phyloP scores from a whole-genome alignment of 495 filamentous ascomycete genomes.

The Annulohypoxylon stygium region DNA sequence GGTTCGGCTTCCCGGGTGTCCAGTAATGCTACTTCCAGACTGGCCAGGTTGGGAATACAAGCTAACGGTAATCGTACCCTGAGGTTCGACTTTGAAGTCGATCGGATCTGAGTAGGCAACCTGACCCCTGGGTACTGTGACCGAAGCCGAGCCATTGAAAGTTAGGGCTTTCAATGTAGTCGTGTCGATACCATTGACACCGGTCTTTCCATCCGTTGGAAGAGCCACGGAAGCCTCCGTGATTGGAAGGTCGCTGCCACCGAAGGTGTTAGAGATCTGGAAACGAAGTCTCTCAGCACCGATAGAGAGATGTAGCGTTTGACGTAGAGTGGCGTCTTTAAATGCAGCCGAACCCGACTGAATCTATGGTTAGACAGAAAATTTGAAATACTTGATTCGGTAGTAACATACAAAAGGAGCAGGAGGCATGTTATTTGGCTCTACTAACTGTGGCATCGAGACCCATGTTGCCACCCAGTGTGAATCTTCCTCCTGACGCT shows the following conservation, averaged over 20 bases:
- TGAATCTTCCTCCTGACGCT: constrained; percentile 49
- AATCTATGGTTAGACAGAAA: constrained; percentile 15
- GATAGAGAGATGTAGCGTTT: constrained; percentile 73
- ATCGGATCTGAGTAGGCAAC: constrained; percentile 75
- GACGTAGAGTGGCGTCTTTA: constrained; percentile 72
- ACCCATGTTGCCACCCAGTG: constrained; percentile 78
- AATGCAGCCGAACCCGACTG: constrained; percentile 49
- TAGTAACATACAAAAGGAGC: constrained; percentile 66
- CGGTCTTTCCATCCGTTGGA: constrained; percentile 63
- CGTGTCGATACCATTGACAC: constrained; percentile 65
- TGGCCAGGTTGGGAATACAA: constrained; percentile 72
- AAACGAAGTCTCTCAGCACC: constrained; percentile 69
- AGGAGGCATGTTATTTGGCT: constrained; percentile 71
- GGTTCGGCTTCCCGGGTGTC: constrained; percentile 77
- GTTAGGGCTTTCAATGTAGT: constrained; percentile 65
- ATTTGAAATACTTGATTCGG: not conserved
- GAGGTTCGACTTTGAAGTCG: constrained; percentile 62
- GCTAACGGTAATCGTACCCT: constrained; percentile 67
- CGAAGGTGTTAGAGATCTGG: constrained; percentile 77
- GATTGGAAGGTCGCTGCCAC: constrained; percentile 70
- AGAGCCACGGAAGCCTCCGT: constrained; percentile 70
- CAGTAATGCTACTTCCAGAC: constrained; percentile 68
- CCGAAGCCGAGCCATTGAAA: constrained; percentile 65
- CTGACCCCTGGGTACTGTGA: constrained; percentile 69
- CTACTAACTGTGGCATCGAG: constrained; percentile 75